Evolutionary conservation across 2,329 filamentous ascomycete species (phyloP).

Genomic region (Emmonsia crescens): DNA sequence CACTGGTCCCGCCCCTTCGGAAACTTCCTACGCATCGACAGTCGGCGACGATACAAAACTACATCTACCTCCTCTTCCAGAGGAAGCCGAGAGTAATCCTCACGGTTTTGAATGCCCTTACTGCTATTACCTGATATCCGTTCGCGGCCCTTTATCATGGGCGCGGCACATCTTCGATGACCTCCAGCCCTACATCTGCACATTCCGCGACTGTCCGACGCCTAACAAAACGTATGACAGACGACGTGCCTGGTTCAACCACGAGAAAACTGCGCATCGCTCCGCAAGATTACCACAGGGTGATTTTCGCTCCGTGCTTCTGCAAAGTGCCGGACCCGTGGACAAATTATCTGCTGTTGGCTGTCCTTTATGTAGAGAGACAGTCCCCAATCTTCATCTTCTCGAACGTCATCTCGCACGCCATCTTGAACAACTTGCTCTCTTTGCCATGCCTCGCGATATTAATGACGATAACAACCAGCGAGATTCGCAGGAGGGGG

Average conservation of each 20-base stretch:
- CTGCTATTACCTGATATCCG: constrained; percentile 28
- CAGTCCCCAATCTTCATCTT: not conserved
- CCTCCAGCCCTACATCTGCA: constrained; percentile 30
- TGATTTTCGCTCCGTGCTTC: not conserved
- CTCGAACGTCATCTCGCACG: constrained; percentile 3
- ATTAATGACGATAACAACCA: not conserved
- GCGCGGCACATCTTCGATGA: constrained; percentile 31
- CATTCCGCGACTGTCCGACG: constrained; percentile 18
- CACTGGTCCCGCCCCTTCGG: not conserved
- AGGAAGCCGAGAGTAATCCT: not conserved
- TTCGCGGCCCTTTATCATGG: constrained; percentile 21
- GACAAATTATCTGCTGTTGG: constrained; percentile 9
- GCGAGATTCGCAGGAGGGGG: not conserved
- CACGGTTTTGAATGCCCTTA: constrained; percentile 30
- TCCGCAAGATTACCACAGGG: not conserved
- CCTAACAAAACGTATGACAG: constrained; percentile 15
- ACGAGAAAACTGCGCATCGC: not conserved
- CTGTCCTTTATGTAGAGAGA: constrained; percentile 2
- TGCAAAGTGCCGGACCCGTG: not conserved
- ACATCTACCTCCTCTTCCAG: not conserved
- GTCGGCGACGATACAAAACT: not conserved
- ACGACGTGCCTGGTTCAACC: constrained; percentile 14
- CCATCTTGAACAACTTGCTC: constrained; percentile 6
- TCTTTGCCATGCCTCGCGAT: constrained; percentile 5
- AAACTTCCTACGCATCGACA: not conserved